A percentile compares a stretch with the other conserved stretches of the same genome.
These are phyloP conservation scores for Acorus gramineus DNA, from an alignment of 106 monocot genomes.

Conservation along the genomic window DNA sequence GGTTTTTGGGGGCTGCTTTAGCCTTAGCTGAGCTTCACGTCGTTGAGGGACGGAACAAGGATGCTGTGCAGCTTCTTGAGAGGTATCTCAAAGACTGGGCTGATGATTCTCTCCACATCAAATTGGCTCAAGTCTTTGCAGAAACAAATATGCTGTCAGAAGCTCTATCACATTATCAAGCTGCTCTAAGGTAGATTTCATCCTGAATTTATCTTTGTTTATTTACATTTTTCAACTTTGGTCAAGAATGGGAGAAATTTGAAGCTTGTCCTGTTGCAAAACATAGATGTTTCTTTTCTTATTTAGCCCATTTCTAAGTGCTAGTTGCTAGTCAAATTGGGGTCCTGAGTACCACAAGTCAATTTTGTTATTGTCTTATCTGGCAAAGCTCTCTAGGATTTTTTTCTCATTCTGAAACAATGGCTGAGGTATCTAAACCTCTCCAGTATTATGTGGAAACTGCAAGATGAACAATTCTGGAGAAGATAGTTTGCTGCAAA, in stretches of 20 bases:
- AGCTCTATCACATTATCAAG: conserved; percentile 88
- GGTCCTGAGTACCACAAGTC: too few relatives aligned
- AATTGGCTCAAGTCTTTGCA: conserved; percentile 93
- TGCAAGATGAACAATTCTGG: too few relatives aligned
- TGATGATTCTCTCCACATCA: conserved; percentile 92
- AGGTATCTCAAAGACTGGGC: conserved; percentile 88
- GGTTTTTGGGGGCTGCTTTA: conserved; percentile 80
- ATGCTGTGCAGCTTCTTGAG: conserved; percentile 86
- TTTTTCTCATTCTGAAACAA: too few relatives aligned
- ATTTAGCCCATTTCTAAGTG: too few relatives aligned
- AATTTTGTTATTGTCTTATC: too few relatives aligned
- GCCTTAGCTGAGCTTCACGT: conserved; percentile 93
- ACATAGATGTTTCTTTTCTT: too few relatives aligned
- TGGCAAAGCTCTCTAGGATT: too few relatives aligned
- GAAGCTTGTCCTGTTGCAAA: too few relatives aligned
- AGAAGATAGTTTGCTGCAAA: too few relatives aligned
- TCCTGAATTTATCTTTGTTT: background rate
- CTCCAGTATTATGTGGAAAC: too few relatives aligned
- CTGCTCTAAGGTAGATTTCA: conserved; percentile 67
- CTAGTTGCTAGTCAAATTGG: too few relatives aligned
- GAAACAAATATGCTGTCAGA: conserved; percentile 83
- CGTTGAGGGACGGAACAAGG: conserved; percentile 73
- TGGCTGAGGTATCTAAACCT: too few relatives aligned
- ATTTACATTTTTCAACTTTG: background rate
- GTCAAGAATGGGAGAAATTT: background rate